Evolutionary conservation across 805 yeast species (phyloP), one percentile per base, ranked within the genome.

Genomic region (Starmerella vaccinii): DNA sequence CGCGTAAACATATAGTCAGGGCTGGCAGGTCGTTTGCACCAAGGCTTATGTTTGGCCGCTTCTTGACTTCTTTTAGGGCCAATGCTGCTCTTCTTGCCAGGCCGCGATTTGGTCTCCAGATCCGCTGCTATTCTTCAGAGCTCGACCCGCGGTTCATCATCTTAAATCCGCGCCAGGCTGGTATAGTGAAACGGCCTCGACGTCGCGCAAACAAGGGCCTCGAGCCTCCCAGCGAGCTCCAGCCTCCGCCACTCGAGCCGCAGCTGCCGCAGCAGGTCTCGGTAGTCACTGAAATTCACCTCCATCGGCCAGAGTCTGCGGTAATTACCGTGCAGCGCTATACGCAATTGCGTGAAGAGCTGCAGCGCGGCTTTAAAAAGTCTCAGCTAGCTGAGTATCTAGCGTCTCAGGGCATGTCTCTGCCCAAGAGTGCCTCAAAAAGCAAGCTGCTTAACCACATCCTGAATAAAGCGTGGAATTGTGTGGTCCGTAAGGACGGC

Each of bases 391-490:
- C 49, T 16, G 57, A 53, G 39, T 53, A 53, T 35, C 22, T 50
- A 16, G 6, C 21, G n/a, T 26, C 46, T 21, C 34, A 44, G 13
- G 18, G 29, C 7, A 21, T 32, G 16, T 10, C 43, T 13, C 1
- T 21, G 30, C 21, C 19, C 23, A 26, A 40, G 23, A 16, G 22
- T 13, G 5, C 45, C 39, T 45, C 38, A 4, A 57, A 66, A 57
- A 34, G 49, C 6, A 55, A 55, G 10, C 21, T 62, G 37, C 64
- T 65, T 1, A 58, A 64, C 3, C 46, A 50, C 5, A 69, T 74
- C 18, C 53, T 74, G 30, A 49, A 53, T 3, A 57, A 63, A 6
- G 57, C 69, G 10, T 74, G 78, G 78, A 52, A 59, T 8, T 50
- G 67, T 19, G 34, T 49, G 1, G 55, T 56, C 16, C 55, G 67